A percentile compares a stretch with the other conserved stretches of the same genome.
These are phyloP conservation scores for Stephanodiscus minutulus DNA, from an alignment of 108 stramenopile species.

Conservation along the genomic window DNA sequence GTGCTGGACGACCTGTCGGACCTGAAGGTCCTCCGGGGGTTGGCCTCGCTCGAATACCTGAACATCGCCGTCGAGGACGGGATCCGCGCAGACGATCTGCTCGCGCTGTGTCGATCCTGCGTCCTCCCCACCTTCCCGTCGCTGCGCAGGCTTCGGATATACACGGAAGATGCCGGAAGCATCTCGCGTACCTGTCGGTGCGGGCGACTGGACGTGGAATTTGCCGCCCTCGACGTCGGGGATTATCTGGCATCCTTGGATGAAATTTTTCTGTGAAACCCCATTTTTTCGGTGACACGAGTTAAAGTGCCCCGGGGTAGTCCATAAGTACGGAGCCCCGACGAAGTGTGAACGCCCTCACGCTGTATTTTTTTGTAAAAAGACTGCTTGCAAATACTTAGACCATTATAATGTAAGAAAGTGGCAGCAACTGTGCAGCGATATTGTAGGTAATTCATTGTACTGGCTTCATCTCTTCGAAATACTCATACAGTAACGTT, in stretches of 20 bases:
- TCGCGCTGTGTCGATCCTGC: constrained; percentile 14
- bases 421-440: too few relatives aligned
- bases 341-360: too few relatives aligned
- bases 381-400: too few relatives aligned
- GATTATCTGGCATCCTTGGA: constrained; percentile 27
- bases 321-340: too few relatives aligned
- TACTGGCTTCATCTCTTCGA: too few relatives aligned
- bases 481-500: too few relatives aligned
- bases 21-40: constrained; percentile 20
- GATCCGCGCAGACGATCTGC: not conserved
- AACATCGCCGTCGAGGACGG: constrained; percentile 34
- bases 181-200: constrained; percentile 5
- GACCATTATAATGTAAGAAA: too few relatives aligned
- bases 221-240: constrained; percentile 22
- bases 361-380: too few relatives aligned
- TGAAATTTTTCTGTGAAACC: not conserved
- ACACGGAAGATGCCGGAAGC: constrained; percentile 22
- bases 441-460: too few relatives aligned
- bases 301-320: too few relatives aligned
- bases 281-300: too few relatives aligned
- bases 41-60: constrained; percentile 23
- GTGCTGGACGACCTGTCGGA: constrained; percentile 23
- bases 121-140: constrained; percentile 29
- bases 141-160: constrained; percentile 35
- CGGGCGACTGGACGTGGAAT: constrained; percentile 35